Evolutionary conservation across 768 basidiomycete genomes (phyloP).

Genomic region (Mycena vitilis): DNA sequence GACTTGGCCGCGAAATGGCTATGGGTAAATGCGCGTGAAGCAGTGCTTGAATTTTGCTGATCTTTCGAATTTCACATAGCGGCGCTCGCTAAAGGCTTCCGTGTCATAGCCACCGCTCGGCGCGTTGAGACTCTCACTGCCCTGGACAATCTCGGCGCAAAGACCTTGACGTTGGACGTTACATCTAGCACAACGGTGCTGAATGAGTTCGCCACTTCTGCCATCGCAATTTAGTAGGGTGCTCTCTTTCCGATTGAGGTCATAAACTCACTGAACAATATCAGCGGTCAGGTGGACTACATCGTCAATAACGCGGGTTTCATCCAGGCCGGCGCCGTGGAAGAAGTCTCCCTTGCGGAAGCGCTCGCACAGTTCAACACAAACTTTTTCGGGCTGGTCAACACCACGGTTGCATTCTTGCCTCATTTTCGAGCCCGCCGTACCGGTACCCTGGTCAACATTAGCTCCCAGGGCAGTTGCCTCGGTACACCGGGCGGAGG

Average conservation of each 20-base stretch:
- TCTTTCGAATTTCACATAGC: neutral
- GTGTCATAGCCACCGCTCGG: neutral
- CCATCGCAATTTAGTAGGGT: neutral
- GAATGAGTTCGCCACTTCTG: neutral
- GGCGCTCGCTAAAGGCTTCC: neutral
- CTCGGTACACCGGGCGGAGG: conserved; percentile 24
- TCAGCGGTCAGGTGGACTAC: conserved; percentile 40
- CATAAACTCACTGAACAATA: neutral
- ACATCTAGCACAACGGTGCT: neutral
- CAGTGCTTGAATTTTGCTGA: too few relatives aligned
- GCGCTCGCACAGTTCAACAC: conserved; percentile 38
- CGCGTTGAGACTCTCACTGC: neutral
- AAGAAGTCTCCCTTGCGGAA: conserved; percentile 32
- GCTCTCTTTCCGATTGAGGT: neutral
- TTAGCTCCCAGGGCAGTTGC: conserved; percentile 33
- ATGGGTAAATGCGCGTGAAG: neutral
- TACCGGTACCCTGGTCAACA: conserved; percentile 36
- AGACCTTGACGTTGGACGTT: neutral
- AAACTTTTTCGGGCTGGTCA: conserved; percentile 44
- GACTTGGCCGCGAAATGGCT: neutral
- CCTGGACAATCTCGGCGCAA: neutral
- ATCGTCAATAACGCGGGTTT: conserved; percentile 44
- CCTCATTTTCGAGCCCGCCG: conserved; percentile 40
- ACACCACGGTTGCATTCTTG: conserved; percentile 41
- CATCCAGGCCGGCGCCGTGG: conserved; percentile 32